Conservation (phyloP, 139 green algal genomes). For the Closterium sp. region DNA sequence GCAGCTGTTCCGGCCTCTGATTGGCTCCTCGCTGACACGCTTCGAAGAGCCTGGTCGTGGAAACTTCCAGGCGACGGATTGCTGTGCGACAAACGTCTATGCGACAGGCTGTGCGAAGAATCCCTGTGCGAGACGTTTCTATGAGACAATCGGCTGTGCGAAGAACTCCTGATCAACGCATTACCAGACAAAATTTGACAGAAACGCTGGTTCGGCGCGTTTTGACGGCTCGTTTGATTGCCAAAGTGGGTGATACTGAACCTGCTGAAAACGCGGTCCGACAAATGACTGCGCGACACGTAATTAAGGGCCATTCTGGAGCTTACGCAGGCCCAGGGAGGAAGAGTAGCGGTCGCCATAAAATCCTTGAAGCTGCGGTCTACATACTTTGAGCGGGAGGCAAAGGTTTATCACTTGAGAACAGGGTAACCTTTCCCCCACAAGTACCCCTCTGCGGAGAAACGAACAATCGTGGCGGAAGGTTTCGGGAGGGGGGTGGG, state of each 20-base stretch:
- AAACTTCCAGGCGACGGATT: not conserved
- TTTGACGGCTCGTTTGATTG: not conserved
- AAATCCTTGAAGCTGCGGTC: no score
- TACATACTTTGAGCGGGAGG: no score
- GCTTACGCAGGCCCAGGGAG: not conserved
- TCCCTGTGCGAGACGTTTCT: not conserved
- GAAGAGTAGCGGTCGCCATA: not conserved
- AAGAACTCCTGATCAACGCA: not conserved
- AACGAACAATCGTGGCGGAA: no score
- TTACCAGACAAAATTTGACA: not conserved
- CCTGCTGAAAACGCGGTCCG: not conserved
- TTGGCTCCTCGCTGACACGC: not conserved
- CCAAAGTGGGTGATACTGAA: not conserved
- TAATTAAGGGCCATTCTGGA: not conserved
- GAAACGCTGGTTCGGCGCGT: not conserved
- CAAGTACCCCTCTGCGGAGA: no score
- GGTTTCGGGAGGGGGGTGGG: no score
- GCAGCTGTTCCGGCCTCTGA: not conserved
- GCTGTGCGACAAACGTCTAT: not conserved
- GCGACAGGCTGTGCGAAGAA: not conserved
- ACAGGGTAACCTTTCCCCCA: no score
- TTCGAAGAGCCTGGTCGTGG: not conserved
- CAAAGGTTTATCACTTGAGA: no score
- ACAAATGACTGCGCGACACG: not conserved
- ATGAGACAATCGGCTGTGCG: not conserved